Evolutionary conservation across 257 asterid genomes (phyloP), one percentile per base, ranked within the genome.

Genomic region (Plantago major): DNA sequence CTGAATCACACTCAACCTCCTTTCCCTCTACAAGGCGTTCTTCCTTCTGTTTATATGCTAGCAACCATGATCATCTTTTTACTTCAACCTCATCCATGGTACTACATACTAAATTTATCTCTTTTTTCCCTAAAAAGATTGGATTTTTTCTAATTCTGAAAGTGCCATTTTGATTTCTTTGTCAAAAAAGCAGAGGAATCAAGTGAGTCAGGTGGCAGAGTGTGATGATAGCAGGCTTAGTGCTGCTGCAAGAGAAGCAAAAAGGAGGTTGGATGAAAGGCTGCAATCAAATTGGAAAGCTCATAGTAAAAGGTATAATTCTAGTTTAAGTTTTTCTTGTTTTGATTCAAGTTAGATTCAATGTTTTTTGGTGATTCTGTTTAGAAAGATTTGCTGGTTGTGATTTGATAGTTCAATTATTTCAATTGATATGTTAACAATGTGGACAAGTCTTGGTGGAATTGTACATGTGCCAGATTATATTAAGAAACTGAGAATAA

Each of bases 1-100:
- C 19, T 55, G 26, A 61, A 46, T 43, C 46, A 17, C 47, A 53
- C 9, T 55, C 60, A 42, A 12, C 0, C 60, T 5, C 48, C 49
- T 2, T 43, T 53, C 33, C 54, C 61, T 63, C 63, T 57, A 75
- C 76, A 12, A 73, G 89, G 52, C 78, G 69, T 42, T 68, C 84
- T 55, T 79, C 86, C 37, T 75, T 86, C 47, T 83, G 83, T 49
- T 54, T 80, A 1, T 71, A 83, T 57, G 61, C 80, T 2, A 65
- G 69, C 73, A 71, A 42, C 68, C 65, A 76, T 64, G 81, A 78
- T 10, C 33, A 73, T 45, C 78, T 59, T 15, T 73, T 66, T 60
- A 28, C 40, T 60, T 66, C 80, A 42, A 64, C 44, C 12, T 58
- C 58, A 9, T 60, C 43, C 17, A 44, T 10, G 54, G 64, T 60